phyloP scores from a whole-genome alignment of 1,284 basidiomycete species.

The Rhodotorula glutinis region DNA sequence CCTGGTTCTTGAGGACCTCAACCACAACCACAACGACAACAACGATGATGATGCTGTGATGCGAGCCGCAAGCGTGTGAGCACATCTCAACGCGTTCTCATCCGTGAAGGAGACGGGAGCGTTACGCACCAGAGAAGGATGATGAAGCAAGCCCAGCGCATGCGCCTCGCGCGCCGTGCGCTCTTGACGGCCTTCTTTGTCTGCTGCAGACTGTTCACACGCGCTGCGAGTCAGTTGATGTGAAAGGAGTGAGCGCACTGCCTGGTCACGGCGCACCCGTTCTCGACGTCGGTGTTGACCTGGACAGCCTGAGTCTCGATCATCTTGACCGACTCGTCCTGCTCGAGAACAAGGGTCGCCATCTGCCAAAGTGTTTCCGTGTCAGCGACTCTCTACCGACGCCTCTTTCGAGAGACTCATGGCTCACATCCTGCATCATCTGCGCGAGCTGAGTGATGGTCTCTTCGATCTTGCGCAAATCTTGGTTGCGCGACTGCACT shows the following conservation, averaged over 20 bases:
- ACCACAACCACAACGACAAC: conserved; percentile 23
- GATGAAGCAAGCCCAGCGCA: conserved; percentile 48
- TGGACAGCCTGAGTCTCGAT: conserved; percentile 63
- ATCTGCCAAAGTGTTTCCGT: conserved; percentile 63
- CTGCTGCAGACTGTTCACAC: conserved; percentile 52
- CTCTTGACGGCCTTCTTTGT: conserved; percentile 72
- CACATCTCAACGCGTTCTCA: no score
- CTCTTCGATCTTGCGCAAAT: conserved; percentile 79
- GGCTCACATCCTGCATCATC: conserved; percentile 56
- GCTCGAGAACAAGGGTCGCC: conserved; percentile 71
- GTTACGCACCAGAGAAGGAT: conserved; percentile 18
- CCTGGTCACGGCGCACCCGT: conserved; percentile 51
- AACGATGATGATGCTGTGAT: conserved; percentile 2
- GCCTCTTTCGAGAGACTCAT: no score
- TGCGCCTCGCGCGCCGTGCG: conserved; percentile 70
- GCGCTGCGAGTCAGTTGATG: background rate
- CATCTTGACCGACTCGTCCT: conserved; percentile 67
- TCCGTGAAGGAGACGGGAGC: background rate
- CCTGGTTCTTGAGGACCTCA: conserved; percentile 20
- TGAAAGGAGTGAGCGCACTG: background rate
- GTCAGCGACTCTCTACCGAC: background rate
- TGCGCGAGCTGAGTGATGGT: conserved; percentile 83
- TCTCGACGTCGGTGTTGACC: conserved; percentile 65
- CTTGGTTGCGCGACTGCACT: conserved; percentile 85
- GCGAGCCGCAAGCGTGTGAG: no score